Conservation (phyloP, 2,329 filamentous ascomycete species). For the Sclerotinia borealis region DNA sequence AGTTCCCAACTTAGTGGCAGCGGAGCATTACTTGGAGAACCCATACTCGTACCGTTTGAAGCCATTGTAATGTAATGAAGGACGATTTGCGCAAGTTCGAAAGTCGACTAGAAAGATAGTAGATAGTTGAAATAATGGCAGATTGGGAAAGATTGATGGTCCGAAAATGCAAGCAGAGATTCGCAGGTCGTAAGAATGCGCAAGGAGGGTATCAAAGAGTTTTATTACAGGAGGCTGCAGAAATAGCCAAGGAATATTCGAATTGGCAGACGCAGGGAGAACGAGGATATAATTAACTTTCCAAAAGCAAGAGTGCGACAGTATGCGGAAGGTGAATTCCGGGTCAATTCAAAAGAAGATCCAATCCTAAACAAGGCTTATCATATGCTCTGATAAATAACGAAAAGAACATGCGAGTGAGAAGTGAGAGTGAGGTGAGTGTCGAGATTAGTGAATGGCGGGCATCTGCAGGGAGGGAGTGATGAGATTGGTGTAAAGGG, state of each 20-base stretch:
- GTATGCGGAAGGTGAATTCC: background rate
- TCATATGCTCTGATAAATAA: background rate
- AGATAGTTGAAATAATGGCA: background rate
- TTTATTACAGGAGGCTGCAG: constrained; percentile 2
- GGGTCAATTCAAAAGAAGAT: background rate
- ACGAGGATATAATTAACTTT: constrained; percentile 2
- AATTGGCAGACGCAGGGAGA: constrained; percentile 7
- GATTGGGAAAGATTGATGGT: background rate
- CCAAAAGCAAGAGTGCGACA: background rate
- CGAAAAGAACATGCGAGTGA: background rate
- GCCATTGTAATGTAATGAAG: constrained; percentile 12
- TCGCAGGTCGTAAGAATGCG: background rate
- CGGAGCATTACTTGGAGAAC: constrained; percentile 10
- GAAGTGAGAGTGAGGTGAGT: too few relatives aligned
- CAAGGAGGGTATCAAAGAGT: background rate
- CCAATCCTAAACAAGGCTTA: constrained; percentile 4
- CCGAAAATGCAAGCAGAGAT: background rate
- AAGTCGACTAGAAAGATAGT: background rate
- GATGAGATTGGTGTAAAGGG: background rate
- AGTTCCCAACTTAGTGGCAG: background rate
- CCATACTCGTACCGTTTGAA: constrained; percentile 10
- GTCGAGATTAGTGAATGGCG: background rate
- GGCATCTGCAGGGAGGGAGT: constrained; percentile 2
- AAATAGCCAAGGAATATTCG: constrained; percentile 2
- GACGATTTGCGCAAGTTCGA: background rate